These are phyloP conservation scores for Cunninghamia lanceolata DNA, from an alignment of 75 land plant species.

Conservation along the genomic window DNA sequence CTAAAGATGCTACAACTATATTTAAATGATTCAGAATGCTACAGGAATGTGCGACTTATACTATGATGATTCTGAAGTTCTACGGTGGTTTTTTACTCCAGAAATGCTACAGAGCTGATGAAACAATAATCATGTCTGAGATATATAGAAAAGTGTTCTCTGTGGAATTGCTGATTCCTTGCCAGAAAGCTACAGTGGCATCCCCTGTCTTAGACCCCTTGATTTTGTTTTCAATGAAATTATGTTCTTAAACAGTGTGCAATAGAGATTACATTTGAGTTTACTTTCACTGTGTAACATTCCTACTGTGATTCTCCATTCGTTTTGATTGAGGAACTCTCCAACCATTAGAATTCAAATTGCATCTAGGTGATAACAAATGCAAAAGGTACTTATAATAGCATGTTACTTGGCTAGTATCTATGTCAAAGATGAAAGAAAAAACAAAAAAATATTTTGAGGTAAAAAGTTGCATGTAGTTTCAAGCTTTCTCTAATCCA, in stretches of 20 bases:
- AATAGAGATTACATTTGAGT: not conserved
- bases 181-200: not conserved
- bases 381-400: not conserved
- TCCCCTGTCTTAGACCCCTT: not conserved
- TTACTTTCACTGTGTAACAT: not conserved
- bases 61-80: not conserved
- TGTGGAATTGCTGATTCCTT: not conserved
- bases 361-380: not conserved
- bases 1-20: not conserved
- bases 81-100: not conserved
- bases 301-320: not conserved
- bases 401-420: not conserved
- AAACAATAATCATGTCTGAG: not conserved
- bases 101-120: not conserved
- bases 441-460: not conserved
- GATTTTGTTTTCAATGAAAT: not conserved
- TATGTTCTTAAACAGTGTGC: not conserved
- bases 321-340: not conserved
- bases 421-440: not conserved
- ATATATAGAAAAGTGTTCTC: not conserved
- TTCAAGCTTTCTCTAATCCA: not conserved
- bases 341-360: not conserved
- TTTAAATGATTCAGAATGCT: too few relatives aligned
- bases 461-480: not conserved
- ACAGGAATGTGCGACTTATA: not conserved